phyloP scores from a whole-genome alignment of 2,329 filamentous ascomycete species.

The Cladophialophora exuberans region DNA sequence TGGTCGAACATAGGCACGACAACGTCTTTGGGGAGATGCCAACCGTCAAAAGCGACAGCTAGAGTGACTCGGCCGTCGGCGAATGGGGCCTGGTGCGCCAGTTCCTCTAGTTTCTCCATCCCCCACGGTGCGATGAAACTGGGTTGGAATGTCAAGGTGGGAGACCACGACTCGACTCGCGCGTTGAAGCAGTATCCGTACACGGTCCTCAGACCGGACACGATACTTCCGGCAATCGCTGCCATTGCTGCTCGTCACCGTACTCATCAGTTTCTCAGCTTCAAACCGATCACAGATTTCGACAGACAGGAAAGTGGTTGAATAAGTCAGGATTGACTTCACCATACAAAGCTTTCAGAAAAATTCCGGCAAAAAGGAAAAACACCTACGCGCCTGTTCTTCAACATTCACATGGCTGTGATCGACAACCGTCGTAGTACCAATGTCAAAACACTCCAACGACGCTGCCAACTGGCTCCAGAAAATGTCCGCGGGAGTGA shows the following conservation, averaged over 20 bases:
- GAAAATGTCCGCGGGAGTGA: constrained; percentile 46
- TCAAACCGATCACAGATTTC: no score
- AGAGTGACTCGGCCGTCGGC: constrained; percentile 37
- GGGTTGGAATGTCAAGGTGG: constrained; percentile 2
- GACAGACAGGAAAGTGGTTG: not conserved
- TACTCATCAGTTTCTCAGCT: no score
- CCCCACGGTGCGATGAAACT: constrained; percentile 31
- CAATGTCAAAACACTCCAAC: constrained; percentile 17
- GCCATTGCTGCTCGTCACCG: no score
- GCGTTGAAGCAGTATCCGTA: constrained; percentile 35
- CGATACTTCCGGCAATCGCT: constrained; percentile 33
- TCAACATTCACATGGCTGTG: constrained; percentile 37
- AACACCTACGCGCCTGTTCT: constrained; percentile 30
- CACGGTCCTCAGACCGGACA: constrained; percentile 36
- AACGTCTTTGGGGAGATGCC: constrained; percentile 31
- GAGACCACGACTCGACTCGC: constrained; percentile 32
- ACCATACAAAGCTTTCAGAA: no score
- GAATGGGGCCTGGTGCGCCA: constrained; percentile 30
- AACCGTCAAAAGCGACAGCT: constrained; percentile 36
- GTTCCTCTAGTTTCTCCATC: constrained; percentile 28
- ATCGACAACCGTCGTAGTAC: constrained; percentile 36
- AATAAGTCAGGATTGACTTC: no score
- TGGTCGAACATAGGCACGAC: constrained; percentile 31
- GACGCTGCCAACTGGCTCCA: constrained; percentile 38
- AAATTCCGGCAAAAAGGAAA: no score